Evolutionary conservation across 306 rosid species (phyloP), one percentile per base, ranked within the genome.

Genomic region (Prunus padus): DNA sequence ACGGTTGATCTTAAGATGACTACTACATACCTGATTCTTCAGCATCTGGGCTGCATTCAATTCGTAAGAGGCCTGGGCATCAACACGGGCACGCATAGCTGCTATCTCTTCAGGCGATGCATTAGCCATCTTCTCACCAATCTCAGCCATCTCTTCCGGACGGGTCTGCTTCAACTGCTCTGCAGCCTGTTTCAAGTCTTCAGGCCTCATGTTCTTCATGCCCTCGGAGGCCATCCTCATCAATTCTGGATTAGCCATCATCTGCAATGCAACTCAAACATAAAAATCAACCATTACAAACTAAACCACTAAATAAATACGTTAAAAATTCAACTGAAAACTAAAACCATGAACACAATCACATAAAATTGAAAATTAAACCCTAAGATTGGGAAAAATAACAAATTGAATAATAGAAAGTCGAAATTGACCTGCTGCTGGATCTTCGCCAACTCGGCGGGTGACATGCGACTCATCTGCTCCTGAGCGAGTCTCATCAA

Each of bases 391-490:
- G 0, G 50, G 54, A 63, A 10, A 23, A 71, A 15, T 4, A 37
- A 25, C 22, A 11, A 47, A 18, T 0, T 9, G 23, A 76, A 46
- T 6, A 25, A 59, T 2, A 47, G 14, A 5, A 46, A 33, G 4
- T 20, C 11, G 14, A 50, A 56, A 19, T 5, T 25, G 25, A 86
- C 99, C 97, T 90, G 98, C 69, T 95, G 91, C 50, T 92, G 99
- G 87, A 95, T 92, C 88, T 85, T 87, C 80, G 99, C 90, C 75
- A 92, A 84, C 31, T 95, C 97, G 11, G 97, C 87, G 0, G 97
- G 96, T 3, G 99, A 89, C 97, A 95, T 95, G 60, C 99, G 99
- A 82, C 90, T 90, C 97, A 96, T 90, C 87, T 92, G 96, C 84
- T 96, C 98, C 83, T 92, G 98, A 79, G 99, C 98, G 59, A 96